Evolutionary conservation across 768 basidiomycete species (phyloP), one percentile per base, ranked within the genome.

Genomic region (Crepidotus variabilis): DNA sequence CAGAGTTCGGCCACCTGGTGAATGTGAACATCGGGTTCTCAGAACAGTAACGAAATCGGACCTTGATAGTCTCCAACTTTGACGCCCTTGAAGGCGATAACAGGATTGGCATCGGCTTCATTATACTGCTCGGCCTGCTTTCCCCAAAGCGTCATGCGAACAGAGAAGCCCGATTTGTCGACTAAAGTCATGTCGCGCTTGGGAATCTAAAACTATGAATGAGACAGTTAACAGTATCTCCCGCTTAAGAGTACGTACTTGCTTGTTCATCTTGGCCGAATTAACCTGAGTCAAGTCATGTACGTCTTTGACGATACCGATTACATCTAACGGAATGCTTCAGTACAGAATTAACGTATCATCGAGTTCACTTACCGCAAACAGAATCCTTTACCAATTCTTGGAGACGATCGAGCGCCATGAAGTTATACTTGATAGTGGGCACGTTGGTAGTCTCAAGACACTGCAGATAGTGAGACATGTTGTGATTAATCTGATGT

Each of bases 91-190:
- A 95, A 92, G 3, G 96, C 96, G 60, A 95, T 80, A 28, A 98
- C 86, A 8, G 92, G 84, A 50, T 78, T 77, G 10, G 79, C 75
- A 18, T 75, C 73, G 5, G 78, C 72, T 39, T 60, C 61, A n/a
- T 71, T 69, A 68, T 85, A 98, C 39, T 81, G 80, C 68, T 98
- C 93, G 0, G 96, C 96, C 69, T 92, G 90, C 69, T 90, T 93
- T 21, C 96, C 97, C 97, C 96, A 99, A 28, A 98, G 76, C 2
- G 96, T 99, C 61, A 98, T 68, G 33, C 92, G 83, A 39, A 92
- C 86, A 14, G 86, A 83, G 64, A 75, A 92, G 34, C 81, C 81
- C 6, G 92, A 88, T 58, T 81, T 82, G 68, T 99, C 96, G 11
- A 94, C 95, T 33, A 99, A 72, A 0, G 83, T 87, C 51, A 99